A percentile compares a stretch with the other conserved stretches of the same genome.
Conservation (phyloP, 1,284 basidiomycete genomes). For the Flammula alnicola region DNA sequence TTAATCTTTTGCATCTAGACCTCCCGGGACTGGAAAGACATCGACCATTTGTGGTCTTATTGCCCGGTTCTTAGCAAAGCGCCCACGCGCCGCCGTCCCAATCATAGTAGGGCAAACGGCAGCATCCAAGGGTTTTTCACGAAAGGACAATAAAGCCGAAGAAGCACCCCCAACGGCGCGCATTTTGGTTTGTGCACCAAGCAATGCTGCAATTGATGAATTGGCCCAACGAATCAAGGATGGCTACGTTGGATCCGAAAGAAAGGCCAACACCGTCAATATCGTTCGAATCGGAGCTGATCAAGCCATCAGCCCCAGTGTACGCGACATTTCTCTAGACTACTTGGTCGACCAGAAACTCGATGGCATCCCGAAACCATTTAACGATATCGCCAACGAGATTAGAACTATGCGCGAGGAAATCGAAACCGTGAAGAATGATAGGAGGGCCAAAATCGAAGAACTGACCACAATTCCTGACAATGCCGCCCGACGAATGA, state of each 20-base stretch:
- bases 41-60: conserved; percentile 98
- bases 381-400: conserved; percentile 57
- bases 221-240: conserved; percentile 88
- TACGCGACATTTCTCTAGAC: conserved; percentile 90
- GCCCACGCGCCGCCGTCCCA: conserved; percentile 51
- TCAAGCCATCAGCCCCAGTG: conserved; percentile 79
- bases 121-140: neutral
- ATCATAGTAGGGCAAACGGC: conserved; percentile 37
- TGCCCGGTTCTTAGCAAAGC: conserved; percentile 76
- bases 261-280: conserved; percentile 63
- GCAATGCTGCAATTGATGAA: conserved; percentile 99
- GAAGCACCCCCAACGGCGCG: conserved; percentile 57
- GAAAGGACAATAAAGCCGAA: neutral
- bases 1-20: conserved; percentile 52
- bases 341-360: conserved; percentile 82
- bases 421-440: conserved; percentile 68
- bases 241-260: conserved; percentile 67
- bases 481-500: conserved; percentile 51
- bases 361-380: conserved; percentile 49
- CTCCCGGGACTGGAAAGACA: conserved; percentile 98
- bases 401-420: conserved; percentile 68
- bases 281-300: conserved; percentile 91
- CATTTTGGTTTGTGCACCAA: conserved; percentile 94
- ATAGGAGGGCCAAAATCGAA: conserved; percentile 64
- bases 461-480: conserved; percentile 58